Conservation (phyloP, 2,329 filamentous ascomycete genomes). For the Aspergillus terreus region DNA sequence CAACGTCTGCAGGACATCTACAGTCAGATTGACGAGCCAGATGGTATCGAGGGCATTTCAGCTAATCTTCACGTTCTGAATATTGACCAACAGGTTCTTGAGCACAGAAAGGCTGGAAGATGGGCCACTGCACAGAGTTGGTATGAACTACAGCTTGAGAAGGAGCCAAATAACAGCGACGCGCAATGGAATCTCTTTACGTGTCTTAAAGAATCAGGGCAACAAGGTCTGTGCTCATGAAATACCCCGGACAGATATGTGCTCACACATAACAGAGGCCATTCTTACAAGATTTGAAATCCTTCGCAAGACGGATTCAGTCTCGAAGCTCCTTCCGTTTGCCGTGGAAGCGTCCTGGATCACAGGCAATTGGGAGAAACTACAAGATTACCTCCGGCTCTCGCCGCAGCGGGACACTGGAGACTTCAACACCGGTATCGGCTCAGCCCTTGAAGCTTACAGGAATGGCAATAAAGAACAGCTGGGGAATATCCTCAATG, state of each 20-base stretch:
- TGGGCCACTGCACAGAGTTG: conserved; percentile 96
- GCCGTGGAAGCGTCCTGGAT: conserved; percentile 92
- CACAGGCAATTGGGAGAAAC: conserved; percentile 72
- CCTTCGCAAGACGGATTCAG: conserved; percentile 54
- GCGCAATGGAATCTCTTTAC: conserved; percentile 78
- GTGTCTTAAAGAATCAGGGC: conserved; percentile 91
- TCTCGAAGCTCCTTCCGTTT: conserved; percentile 70
- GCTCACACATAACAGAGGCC: conserved; percentile 55
- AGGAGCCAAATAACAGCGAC: conserved; percentile 71
- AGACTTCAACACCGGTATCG: conserved; percentile 82
- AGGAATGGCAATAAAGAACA: conserved; percentile 48
- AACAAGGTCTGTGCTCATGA: conserved; percentile 64
- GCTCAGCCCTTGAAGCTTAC: conserved; percentile 61
- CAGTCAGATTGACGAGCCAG: conserved; percentile 94
- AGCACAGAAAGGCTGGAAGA: conserved; percentile 85
- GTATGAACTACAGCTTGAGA: conserved; percentile 87
- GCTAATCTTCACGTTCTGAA: conserved; percentile 81
- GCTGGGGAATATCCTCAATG: conserved; percentile 58
- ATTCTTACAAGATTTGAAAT: conserved; percentile 82
- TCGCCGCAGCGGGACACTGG: conserved; percentile 38
- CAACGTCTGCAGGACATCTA: conserved; percentile 89
- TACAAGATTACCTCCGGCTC: conserved; percentile 62
- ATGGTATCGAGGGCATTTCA: conserved; percentile 92
- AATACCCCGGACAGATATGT: no score
- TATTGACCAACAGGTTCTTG: conserved; percentile 87